A percentile compares a stretch with the other conserved stretches of the same genome.
These are phyloP conservation scores for Gamarada debralockiae DNA, from an alignment of 495 filamentous ascomycete species.

Conservation along the genomic window DNA sequence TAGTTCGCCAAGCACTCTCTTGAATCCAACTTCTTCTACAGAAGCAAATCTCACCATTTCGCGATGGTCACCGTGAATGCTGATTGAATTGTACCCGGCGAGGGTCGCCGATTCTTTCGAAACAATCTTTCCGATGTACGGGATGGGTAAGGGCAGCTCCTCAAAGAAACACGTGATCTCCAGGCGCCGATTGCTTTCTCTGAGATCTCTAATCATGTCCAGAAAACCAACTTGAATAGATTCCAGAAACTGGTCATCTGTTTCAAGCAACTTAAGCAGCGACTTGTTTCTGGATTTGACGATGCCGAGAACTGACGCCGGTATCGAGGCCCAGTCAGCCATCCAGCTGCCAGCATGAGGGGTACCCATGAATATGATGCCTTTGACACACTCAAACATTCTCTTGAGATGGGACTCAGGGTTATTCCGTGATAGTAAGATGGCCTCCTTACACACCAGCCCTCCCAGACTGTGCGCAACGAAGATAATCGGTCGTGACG, in stretches of 20 bases:
- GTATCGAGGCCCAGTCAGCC: constrained; percentile 24
- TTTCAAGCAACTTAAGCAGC: constrained; percentile 19
- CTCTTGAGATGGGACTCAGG: constrained; percentile 14
- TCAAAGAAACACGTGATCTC: constrained; percentile 22
- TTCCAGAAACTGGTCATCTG: constrained; percentile 22
- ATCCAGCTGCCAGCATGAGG: constrained; percentile 28
- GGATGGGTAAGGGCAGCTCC: constrained; percentile 14
- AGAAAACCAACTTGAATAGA: constrained; percentile 11
- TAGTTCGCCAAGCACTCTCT: constrained; percentile 22
- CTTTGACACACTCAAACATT: constrained; percentile 21
- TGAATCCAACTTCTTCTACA: constrained; percentile 27
- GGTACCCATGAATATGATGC: constrained; percentile 31
- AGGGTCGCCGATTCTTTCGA: constrained; percentile 37
- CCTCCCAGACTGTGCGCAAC: no score
- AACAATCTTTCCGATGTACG: constrained; percentile 15
- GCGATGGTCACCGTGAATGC: constrained; percentile 37
- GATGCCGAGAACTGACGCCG: constrained; percentile 17
- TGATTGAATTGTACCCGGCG: constrained; percentile 31
- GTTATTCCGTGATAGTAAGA: not conserved
- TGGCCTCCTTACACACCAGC: constrained; percentile 9
- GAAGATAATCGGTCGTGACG: constrained; percentile 20
- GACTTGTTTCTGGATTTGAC: constrained; percentile 21
- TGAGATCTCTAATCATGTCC: not conserved
- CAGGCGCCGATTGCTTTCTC: constrained; percentile 7
- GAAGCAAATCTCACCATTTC: constrained; percentile 37